phyloP scores from a whole-genome alignment of 306 rosid species.

The Herpetospermum pedunculosum region DNA sequence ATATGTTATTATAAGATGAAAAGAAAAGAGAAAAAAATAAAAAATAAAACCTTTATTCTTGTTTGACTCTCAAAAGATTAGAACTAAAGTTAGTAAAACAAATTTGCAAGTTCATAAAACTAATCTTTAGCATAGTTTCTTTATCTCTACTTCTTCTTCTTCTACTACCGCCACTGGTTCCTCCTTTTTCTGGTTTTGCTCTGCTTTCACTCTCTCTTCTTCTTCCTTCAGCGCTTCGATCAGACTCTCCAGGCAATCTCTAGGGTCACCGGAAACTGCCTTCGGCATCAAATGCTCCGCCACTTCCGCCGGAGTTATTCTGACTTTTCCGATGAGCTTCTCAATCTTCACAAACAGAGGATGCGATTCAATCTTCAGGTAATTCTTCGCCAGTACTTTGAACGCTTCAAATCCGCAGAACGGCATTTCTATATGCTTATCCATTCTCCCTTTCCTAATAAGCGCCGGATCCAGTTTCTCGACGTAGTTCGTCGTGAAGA shows the following conservation, averaged over 20 bases:
- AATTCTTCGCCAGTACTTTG: slow-evolving; percentile 50
- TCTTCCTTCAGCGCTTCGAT: slow-evolving; percentile 38
- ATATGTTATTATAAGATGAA: too few relatives aligned
- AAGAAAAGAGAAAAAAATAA: too few relatives aligned
- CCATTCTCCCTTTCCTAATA: slow-evolving; percentile 61
- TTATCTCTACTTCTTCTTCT: too few relatives aligned
- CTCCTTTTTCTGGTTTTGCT: slow-evolving; percentile 20
- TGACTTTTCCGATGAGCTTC: slow-evolving; percentile 22
- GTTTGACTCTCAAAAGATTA: not conserved
- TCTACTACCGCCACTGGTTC: too few relatives aligned
- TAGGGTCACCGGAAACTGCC: slow-evolving; percentile 23
- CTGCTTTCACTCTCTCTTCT: slow-evolving; percentile 19
- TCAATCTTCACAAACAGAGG: slow-evolving; percentile 20
- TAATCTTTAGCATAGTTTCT: too few relatives aligned
- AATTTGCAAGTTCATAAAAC: not conserved
- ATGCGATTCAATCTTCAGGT: slow-evolving; percentile 38
- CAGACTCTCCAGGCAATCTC: slow-evolving; percentile 32
- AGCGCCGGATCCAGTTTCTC: slow-evolving; percentile 61
- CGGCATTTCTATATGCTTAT: slow-evolving; percentile 54
- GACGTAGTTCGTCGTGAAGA: slow-evolving; percentile 52
- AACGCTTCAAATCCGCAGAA: slow-evolving; percentile 54
- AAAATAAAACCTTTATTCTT: too few relatives aligned
- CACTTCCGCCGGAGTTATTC: slow-evolving; percentile 59
- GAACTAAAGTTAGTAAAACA: not conserved
- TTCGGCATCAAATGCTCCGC: slow-evolving; percentile 65